Conservation (phyloP, 2,329 filamentous ascomycete genomes). For the Penicillium sp. region DNA sequence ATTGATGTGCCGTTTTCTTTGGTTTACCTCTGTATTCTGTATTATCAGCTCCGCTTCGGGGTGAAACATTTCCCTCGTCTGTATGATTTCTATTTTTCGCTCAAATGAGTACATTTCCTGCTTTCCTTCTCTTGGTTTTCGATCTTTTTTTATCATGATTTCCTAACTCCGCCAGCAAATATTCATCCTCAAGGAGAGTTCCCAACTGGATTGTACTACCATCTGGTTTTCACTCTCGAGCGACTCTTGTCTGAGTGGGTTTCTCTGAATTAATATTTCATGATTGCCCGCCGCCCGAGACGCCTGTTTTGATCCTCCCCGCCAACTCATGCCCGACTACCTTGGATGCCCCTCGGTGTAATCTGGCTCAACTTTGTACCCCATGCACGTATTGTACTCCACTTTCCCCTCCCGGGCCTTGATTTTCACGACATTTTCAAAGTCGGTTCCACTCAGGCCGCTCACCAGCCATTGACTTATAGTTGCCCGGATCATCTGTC, state of each 20-base stretch:
- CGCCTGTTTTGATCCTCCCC: slow-evolving; percentile 5
- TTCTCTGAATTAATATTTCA: slow-evolving; percentile 1
- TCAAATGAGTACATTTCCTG: no score
- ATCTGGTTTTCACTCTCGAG: no score
- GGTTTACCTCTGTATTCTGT: slow-evolving; percentile 7
- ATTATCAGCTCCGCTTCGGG: slow-evolving; percentile 13
- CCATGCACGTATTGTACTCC: slow-evolving; percentile 15
- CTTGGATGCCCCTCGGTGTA: slow-evolving; percentile 12
- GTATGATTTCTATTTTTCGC: background rate
- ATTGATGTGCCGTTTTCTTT: slow-evolving; percentile 4
- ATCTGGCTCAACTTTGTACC: slow-evolving; percentile 18
- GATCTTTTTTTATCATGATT: no score
- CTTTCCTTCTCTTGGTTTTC: no score
- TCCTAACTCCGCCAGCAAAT: no score
- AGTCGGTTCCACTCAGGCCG: slow-evolving; percentile 17
- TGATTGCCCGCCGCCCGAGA: slow-evolving; percentile 9
- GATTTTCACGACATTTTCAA: slow-evolving; percentile 12
- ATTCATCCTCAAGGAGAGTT: no score
- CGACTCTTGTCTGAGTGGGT: no score
- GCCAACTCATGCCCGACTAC: slow-evolving; percentile 8
- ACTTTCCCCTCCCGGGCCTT: slow-evolving; percentile 13
- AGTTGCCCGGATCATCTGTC: slow-evolving; percentile 26
- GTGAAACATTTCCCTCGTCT: background rate
- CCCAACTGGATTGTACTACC: no score
- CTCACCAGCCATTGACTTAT: slow-evolving; percentile 19